Evolutionary conservation across 129 eudicot genomes (phyloP).

Genomic region (Helichrysum umbraculigerum): DNA sequence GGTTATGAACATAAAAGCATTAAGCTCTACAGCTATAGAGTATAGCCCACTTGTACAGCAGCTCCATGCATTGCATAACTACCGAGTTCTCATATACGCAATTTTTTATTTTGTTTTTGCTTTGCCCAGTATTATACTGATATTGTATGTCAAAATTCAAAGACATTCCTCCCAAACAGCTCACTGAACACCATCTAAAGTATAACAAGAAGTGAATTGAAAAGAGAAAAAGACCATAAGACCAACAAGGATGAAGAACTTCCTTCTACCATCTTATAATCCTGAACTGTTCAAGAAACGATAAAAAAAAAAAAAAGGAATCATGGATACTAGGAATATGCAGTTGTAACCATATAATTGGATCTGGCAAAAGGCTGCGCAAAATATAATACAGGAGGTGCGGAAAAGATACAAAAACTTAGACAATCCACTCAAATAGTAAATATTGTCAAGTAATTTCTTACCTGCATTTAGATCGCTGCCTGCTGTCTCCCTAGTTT

Average conservation of each 20-base stretch:
- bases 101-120: background rate
- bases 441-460: background rate
- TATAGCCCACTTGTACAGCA: background rate
- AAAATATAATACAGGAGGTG: background rate
- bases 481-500: slow-evolving; percentile 45
- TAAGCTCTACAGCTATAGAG: background rate
- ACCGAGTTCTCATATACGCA: background rate
- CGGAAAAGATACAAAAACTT: background rate
- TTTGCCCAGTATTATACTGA: background rate
- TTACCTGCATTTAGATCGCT: slow-evolving; percentile 44
- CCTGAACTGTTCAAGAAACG: background rate
- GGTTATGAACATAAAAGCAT: background rate
- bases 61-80: slow-evolving; percentile 1
- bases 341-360: background rate
- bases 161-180: background rate
- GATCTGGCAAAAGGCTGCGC: background rate
- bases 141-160: background rate
- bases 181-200: slow-evolving; percentile 5
- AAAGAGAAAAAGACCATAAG: background rate
- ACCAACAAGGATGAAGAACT: background rate
- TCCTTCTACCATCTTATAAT: background rate
- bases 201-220: background rate
- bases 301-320: background rate
- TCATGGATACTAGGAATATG: no score
- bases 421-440: background rate